A percentile compares a stretch with the other conserved stretches of the same genome.
phyloP scores from a whole-genome alignment of 768 basidiomycete genomes.

The Podaxis sp. region DNA sequence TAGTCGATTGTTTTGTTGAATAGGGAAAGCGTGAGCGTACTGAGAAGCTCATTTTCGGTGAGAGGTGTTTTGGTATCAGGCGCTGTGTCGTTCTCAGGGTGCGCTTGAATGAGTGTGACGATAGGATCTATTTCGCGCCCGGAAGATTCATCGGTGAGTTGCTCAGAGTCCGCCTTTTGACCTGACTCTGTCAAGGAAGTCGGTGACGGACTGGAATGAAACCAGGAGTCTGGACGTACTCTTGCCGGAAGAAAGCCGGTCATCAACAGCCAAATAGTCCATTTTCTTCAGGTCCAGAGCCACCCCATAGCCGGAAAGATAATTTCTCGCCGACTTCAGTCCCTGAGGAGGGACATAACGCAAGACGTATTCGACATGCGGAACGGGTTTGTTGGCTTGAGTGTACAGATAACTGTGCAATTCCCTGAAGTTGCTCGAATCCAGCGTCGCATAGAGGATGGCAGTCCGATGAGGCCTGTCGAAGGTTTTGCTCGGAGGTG shows the following conservation, averaged over 20 bases:
- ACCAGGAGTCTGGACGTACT: conserved; percentile 11
- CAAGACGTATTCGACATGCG: conserved; percentile 71
- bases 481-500: conserved; percentile 43
- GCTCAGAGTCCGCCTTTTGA: conserved; percentile 11
- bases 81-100: conserved; percentile 39
- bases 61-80: conserved; percentile 43
- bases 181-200: conserved; percentile 7
- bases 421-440: conserved; percentile 65
- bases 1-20: not conserved
- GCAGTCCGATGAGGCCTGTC: conserved; percentile 59
- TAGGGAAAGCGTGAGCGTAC: conserved; percentile 32
- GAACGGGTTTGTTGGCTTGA: conserved; percentile 42
- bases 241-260: conserved; percentile 49
- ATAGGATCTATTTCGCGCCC: conserved; percentile 31
- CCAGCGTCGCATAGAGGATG: conserved; percentile 74
- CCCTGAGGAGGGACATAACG: conserved; percentile 56
- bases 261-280: conserved; percentile 94
- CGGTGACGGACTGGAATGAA: not conserved
- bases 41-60: conserved; percentile 51
- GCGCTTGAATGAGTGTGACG: conserved; percentile 36
- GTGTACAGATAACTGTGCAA: conserved; percentile 66
- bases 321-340: conserved; percentile 31
- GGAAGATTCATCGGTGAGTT: conserved; percentile 27
- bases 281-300: conserved; percentile 93
- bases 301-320: conserved; percentile 89